Percentiles rank a stretch among this genome's conserved stretches.
Conservation (phyloP, 2,329 filamentous ascomycete genomes). For the Aciculosporium take region DNA sequence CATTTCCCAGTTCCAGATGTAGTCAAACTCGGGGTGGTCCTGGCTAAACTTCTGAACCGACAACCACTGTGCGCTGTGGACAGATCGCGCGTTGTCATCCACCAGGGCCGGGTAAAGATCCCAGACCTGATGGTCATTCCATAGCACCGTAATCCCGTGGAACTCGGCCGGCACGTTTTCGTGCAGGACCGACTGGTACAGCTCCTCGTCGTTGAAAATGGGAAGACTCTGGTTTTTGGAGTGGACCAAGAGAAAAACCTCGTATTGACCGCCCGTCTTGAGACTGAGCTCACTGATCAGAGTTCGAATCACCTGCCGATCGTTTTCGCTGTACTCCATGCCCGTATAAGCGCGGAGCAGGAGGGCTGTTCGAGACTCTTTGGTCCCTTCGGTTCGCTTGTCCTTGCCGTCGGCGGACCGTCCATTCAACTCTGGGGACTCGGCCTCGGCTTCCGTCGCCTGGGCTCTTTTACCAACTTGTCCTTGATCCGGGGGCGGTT, state of each 20-base stretch:
- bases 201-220: slow-evolving; percentile 43
- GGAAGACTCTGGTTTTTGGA: slow-evolving; percentile 48
- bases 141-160: slow-evolving; percentile 54
- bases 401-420: slow-evolving; percentile 4
- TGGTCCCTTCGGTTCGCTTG: slow-evolving; percentile 11
- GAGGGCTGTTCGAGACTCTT: slow-evolving; percentile 51
- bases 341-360: slow-evolving; percentile 63
- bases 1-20: slow-evolving; percentile 80
- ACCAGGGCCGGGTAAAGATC: slow-evolving; percentile 65
- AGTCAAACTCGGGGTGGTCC: slow-evolving; percentile 67
- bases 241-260: slow-evolving; percentile 67
- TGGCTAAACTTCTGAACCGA: slow-evolving; percentile 63
- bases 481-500: slow-evolving; percentile 7
- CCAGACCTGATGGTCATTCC: slow-evolving; percentile 61
- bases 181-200: slow-evolving; percentile 45
- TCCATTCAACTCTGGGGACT: slow-evolving; percentile 7
- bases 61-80: slow-evolving; percentile 53
- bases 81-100: slow-evolving; percentile 38
- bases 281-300: slow-evolving; percentile 65
- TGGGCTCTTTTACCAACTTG: neutral
- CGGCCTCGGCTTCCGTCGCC: slow-evolving; percentile 1
- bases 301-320: slow-evolving; percentile 64
- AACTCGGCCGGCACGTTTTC: slow-evolving; percentile 57
- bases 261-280: slow-evolving; percentile 65
- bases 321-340: slow-evolving; percentile 64